Percentiles rank a stretch among this genome's conserved stretches.
Evolutionary conservation across 2,329 filamentous ascomycete genomes (phyloP).

Genomic region (Penicillium verrucosum): DNA sequence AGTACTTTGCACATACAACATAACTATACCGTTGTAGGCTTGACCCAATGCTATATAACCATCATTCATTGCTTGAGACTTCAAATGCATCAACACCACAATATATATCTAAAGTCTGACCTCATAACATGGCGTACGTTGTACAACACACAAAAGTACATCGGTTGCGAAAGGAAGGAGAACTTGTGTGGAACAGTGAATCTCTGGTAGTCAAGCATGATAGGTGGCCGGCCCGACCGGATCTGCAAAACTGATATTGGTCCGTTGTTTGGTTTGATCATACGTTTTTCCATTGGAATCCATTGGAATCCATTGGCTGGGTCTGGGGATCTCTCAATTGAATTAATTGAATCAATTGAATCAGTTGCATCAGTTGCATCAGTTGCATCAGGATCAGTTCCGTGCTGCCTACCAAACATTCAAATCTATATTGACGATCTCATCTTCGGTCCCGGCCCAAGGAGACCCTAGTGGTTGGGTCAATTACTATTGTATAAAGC

Average conservation of each 20-base stretch:
- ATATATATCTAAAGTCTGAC: not conserved
- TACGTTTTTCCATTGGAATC: not conserved
- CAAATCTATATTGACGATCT: not conserved
- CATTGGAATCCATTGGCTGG: not conserved
- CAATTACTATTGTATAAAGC: not conserved
- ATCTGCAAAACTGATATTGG: not conserved
- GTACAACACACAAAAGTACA: not conserved
- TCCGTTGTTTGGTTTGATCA: not conserved
- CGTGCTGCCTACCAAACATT: not conserved
- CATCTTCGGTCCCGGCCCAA: not conserved
- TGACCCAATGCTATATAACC: not conserved
- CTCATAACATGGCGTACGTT: not conserved
- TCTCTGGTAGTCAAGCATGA: not conserved
- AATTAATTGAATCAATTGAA: too few species aligned
- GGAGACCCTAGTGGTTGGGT: not conserved
- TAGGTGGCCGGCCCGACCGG: not conserved
- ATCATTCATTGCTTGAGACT: not conserved
- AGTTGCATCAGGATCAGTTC: not conserved
- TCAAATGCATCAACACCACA: not conserved
- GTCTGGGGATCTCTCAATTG: not conserved
- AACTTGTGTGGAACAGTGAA: not conserved
- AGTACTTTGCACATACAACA: too few species aligned
- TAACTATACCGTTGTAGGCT: too few species aligned
- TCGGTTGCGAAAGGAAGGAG: not conserved
- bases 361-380: not conserved